Base-by-base conservation (phyloP, 108 stramenopile genomes). In the Ochromonas danica region DNA sequence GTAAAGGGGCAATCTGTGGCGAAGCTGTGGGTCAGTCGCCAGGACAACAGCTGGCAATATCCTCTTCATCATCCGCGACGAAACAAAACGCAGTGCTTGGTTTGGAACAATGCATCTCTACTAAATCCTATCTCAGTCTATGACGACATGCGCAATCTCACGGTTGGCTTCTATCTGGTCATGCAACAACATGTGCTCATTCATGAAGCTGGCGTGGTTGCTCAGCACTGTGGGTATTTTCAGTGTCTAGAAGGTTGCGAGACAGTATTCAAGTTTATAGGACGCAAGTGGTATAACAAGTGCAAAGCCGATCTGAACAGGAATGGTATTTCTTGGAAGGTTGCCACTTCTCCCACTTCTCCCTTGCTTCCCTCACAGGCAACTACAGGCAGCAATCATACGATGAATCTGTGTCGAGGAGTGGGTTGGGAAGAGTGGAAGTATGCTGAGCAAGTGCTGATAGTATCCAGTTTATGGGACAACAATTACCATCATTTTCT, bases 401-500 rank as follows among this genome's bases (percentile, higher is more conserved):
- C 6, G 6, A 51, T 22, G 22, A 51, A 22, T 51, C 6, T 51
- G 22, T 14, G 45, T 14, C 45, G 45, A 51, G 45, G 22, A 51
- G 22, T 14, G 6, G 22, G 6, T 51, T 22, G 6, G 6, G 14
- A 51, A 51, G 6, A 6, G 6, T 51, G 45, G 6, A 22, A 51
- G 14, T 6, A 14, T 51, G 22, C 6, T 51, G 31, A 36, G 6
- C 63, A 6, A 31, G 63, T 67, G 31, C 25, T 67, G 17, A 25
- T 67, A 6, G 10, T 67, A 3, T 14, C 63, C 17, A 36, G 14
- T 10, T 6, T 36, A 22, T 67, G 63, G 63, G 63, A 67, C 31
- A 14, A 10, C 63, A 67, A 67, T 36, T 67, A 31, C 63, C 30
- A 22, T 67, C 63, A 67, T 36, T 36, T 67, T 28, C 25, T 67